phyloP scores from a whole-genome alignment of 345 rosid genomes.

The Abelmoschus esculentus region DNA sequence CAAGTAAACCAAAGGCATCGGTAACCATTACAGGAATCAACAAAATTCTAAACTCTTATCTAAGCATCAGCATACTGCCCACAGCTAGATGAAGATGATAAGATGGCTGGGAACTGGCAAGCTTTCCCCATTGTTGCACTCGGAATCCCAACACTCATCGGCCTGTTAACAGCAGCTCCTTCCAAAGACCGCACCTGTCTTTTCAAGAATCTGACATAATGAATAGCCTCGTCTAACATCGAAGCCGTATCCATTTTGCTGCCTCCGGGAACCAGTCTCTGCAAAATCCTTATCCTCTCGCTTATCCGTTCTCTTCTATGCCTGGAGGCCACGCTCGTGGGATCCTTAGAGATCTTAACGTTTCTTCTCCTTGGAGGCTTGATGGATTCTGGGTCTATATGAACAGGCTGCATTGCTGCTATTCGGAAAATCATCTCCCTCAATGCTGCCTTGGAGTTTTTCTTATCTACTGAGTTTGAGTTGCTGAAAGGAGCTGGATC shows the following conservation, averaged over 20 bases:
- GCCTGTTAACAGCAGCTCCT: conserved; percentile 46
- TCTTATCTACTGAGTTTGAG: conserved; percentile 33
- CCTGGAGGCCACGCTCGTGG: conserved; percentile 89
- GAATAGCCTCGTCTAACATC: conserved; percentile 90
- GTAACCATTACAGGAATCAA: not conserved
- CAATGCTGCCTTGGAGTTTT: conserved; percentile 59
- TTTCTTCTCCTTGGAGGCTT: conserved; percentile 85
- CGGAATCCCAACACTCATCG: conserved; percentile 25
- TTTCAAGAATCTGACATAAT: conserved; percentile 83
- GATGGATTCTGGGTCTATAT: conserved; percentile 72
- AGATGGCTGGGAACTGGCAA: conserved; percentile 45
- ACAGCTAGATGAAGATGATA: conserved; percentile 31
- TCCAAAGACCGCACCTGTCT: conserved; percentile 75
- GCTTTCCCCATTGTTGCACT: conserved; percentile 35
- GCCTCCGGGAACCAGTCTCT: conserved; percentile 97
- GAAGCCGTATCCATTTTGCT: conserved; percentile 96
- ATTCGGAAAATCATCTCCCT: conserved; percentile 81
- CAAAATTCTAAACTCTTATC: conserved; percentile 14
- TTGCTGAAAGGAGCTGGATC: conserved; percentile 22
- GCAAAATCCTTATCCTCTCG: conserved; percentile 82
- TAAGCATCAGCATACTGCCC: conserved; percentile 55
- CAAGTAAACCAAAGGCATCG: conserved; percentile 4
- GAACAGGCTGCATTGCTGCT: conserved; percentile 86
- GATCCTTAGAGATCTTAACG: conserved; percentile 89
- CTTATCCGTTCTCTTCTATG: conserved; percentile 83